Evolutionary conservation across 1,284 basidiomycete species (phyloP).

Genomic region (Mycena citricolor): DNA sequence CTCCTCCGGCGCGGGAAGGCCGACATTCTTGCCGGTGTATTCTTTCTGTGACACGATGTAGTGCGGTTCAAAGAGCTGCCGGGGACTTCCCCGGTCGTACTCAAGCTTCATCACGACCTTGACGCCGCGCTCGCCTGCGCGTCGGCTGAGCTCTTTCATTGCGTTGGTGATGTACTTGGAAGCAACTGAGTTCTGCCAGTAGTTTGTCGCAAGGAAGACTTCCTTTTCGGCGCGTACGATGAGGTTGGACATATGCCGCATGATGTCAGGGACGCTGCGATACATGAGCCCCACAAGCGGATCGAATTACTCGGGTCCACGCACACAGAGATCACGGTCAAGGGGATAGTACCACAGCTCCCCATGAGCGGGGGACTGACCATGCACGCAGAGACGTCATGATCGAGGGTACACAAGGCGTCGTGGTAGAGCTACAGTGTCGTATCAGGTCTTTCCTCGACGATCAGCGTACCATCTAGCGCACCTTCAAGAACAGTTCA

Average conservation of each 20-base stretch:
- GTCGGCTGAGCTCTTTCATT: constrained; percentile 53
- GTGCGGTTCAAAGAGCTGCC: constrained; percentile 59
- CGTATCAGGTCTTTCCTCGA: background rate
- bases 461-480: too few species aligned
- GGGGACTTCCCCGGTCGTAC: constrained; percentile 66
- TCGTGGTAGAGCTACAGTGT: constrained; percentile 52
- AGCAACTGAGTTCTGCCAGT: constrained; percentile 37
- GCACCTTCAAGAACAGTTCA: constrained; percentile 47
- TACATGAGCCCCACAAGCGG: constrained; percentile 3
- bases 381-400: constrained; percentile 51
- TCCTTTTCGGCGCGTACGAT: constrained; percentile 60
- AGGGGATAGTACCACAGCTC: constrained; percentile 55
- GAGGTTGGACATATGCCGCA: constrained; percentile 55
- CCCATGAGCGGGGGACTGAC: constrained; percentile 58
- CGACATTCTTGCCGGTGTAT: constrained; percentile 48
- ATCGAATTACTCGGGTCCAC: constrained; percentile 10
- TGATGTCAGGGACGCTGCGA: constrained; percentile 59
- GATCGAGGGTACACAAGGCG: constrained; percentile 49
- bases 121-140: constrained; percentile 43
- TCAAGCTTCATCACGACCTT: constrained; percentile 63
- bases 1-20: constrained; percentile 55
- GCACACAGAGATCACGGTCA: constrained; percentile 47
- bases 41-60: constrained; percentile 48
- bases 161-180: constrained; percentile 52
- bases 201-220: constrained; percentile 63